phyloP scores from a whole-genome alignment of 208 protist genomes.

The Lotmaria passim region DNA sequence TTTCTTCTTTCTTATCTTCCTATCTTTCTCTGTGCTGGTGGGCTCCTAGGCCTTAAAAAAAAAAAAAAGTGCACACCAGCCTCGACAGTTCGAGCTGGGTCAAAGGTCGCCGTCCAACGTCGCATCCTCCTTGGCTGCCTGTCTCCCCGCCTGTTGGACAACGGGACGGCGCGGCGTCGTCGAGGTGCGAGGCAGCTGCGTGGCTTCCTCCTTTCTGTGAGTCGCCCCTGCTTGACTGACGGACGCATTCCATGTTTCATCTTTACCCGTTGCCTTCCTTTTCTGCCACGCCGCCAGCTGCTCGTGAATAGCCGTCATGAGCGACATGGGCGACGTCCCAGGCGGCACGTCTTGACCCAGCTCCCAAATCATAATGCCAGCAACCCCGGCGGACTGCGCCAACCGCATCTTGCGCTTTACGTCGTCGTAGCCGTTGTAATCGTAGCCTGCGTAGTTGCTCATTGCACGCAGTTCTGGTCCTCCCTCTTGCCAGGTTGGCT shows the following conservation, averaged over 20 bases:
- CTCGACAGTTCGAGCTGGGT: neutral
- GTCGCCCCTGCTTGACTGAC: neutral
- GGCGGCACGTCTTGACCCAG: slow-evolving; percentile 70
- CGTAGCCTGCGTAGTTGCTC: slow-evolving; percentile 46
- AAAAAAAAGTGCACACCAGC: no score
- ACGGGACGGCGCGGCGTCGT: neutral
- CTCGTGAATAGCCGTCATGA: slow-evolving; percentile 59
- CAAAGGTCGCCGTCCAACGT: slow-evolving; percentile 7
- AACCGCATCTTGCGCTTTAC: slow-evolving; percentile 61
- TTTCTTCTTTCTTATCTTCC: no score
- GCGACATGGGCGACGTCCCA: slow-evolving; percentile 45
- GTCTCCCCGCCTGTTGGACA: neutral
- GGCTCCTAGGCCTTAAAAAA: neutral
- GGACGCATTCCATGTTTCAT: no score
- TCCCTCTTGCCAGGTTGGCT: slow-evolving; percentile 32
- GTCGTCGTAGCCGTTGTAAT: slow-evolving; percentile 48
- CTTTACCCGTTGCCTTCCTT: neutral
- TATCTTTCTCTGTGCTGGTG: no score
- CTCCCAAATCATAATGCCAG: slow-evolving; percentile 82
- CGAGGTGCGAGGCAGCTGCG: neutral
- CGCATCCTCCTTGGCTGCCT: neutral
- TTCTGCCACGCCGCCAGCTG: slow-evolving; percentile 47
- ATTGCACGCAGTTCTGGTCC: slow-evolving; percentile 34
- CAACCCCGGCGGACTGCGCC: slow-evolving; percentile 42
- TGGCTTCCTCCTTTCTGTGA: neutral